phyloP scores from a whole-genome alignment of 179 eudicot species.

The Heliamphora pulchella region DNA sequence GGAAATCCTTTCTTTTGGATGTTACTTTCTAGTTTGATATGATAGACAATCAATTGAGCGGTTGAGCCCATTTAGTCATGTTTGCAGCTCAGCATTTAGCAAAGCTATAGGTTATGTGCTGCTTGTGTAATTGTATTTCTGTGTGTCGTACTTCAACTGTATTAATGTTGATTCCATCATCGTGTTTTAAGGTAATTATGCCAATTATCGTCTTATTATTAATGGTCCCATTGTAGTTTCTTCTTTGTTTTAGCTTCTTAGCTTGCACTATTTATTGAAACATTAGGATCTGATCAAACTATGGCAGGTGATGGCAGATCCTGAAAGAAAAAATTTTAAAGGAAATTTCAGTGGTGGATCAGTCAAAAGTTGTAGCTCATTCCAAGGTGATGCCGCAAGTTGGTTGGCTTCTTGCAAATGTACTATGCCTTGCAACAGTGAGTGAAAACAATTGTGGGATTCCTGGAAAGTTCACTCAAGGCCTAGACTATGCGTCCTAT shows the following conservation, averaged over 20 bases:
- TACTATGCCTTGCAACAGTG: conserved; percentile 55
- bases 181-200: conserved; percentile 7
- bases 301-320: conserved; percentile 97
- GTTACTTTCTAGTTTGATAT: neutral
- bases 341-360: conserved; percentile 53
- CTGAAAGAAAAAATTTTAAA: conserved; percentile 51
- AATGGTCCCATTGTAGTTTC: neutral
- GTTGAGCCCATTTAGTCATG: neutral
- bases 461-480: conserved; percentile 45
- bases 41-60: neutral
- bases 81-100: neutral
- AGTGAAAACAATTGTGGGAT: conserved; percentile 33
- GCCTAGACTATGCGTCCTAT: conserved; percentile 52
- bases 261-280: conserved; percentile 17
- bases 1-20: neutral
- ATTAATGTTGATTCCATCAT: neutral
- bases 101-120: neutral
- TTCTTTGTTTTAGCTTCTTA: conserved; percentile 11
- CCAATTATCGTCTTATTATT: neutral
- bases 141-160: neutral
- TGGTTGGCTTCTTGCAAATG: conserved; percentile 87
- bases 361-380: conserved; percentile 19
- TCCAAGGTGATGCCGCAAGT: conserved; percentile 44
- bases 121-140: neutral
- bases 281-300: conserved; percentile 59